Base-by-base conservation (phyloP, 2,329 filamentous ascomycete species). In the Colletotrichum aenigma region DNA sequence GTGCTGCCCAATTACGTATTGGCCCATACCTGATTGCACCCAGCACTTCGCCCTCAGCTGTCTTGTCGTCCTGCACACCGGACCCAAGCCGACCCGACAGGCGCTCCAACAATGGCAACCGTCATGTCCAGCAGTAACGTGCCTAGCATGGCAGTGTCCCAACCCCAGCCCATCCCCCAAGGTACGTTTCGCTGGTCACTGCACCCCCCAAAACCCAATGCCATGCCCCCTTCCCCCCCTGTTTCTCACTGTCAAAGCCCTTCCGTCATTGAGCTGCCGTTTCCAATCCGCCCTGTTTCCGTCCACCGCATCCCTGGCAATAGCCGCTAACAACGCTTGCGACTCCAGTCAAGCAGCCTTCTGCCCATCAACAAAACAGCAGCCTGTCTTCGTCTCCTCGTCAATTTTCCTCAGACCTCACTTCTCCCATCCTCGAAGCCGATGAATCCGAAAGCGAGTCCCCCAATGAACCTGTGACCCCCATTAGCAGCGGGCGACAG, bases 381-480 rank as follows among this genome's bases (percentile, higher is more conserved):
- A 76, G 74, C 48, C 60, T 77, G 62, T 84, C 86, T 55, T 87
- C 85, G 10, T 88, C 88, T 26, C 86, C 88, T 16, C 87, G 85
- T 70, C 87, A 88, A 60, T 87, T 85, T 78, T 85, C 88, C 68
- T 86, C 87, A 78, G 89, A 91, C 68, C 83, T 90, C 12, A 84
- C 86, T 77, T 87, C 85, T 76, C 87, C 90, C 70, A 91, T 92
- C 76, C 86, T 88, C 67, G 90, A 92, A 80, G 88, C 88, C 81
- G 90, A 90, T 83, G 91, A 93, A 81, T 91, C 90, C 10, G 88
- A 89, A 77, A 92, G 89, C 82, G 91, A 93, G 79, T 88, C 88
- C 28, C 85, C 87, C 71, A 89, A 90, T 84, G 91, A 93, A 78
- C 91, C 91, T 60, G 86, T 91, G 74, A 93, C 91, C 26, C 92